Evolutionary conservation across 2,329 filamentous ascomycete species (phyloP).

Genomic region (Hypoxylon sp.): DNA sequence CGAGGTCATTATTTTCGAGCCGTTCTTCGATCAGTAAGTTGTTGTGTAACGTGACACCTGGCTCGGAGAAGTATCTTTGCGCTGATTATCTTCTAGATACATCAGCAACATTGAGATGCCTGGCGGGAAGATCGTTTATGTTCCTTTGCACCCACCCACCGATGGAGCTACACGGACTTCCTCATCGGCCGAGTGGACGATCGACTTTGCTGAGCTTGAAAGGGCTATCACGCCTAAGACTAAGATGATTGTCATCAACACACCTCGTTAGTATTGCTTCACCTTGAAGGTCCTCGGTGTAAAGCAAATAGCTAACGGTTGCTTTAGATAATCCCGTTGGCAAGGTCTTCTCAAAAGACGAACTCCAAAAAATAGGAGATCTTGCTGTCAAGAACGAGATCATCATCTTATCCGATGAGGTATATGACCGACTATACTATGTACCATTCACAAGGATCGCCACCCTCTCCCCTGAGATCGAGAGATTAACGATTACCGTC

Average conservation of each 20-base stretch:
- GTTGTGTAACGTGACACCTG: too few species aligned
- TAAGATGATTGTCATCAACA: conserved; percentile 95
- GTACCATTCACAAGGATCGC: conserved; percentile 93
- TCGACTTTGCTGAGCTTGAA: conserved; percentile 85
- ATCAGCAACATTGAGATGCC: conserved; percentile 99
- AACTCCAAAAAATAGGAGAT: conserved; percentile 85
- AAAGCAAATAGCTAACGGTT: conserved; percentile 21
- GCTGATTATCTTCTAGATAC: conserved; percentile 61
- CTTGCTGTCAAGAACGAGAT: conserved; percentile 92
- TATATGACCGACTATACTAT: conserved; percentile 96
- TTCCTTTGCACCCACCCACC: conserved; percentile 88
- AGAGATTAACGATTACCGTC: conserved; percentile 87
- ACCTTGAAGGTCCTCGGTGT: background rate
- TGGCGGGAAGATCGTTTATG: conserved; percentile 92
- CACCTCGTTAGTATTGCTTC: conserved; percentile 58
- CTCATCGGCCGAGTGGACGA: conserved; percentile 85
- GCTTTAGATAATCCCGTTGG: conserved; percentile 88
- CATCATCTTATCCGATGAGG: conserved; percentile 90
- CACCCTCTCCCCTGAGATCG: conserved; percentile 89
- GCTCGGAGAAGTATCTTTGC: too few species aligned
- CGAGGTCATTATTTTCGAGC: conserved; percentile 97
- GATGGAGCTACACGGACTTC: conserved; percentile 82
- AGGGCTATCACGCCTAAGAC: conserved; percentile 83
- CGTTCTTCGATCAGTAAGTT: conserved; percentile 92
- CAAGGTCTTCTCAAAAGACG: conserved; percentile 88